Evolutionary conservation across 257 asterid genomes (phyloP).

Genomic region (Plantago elongata): DNA sequence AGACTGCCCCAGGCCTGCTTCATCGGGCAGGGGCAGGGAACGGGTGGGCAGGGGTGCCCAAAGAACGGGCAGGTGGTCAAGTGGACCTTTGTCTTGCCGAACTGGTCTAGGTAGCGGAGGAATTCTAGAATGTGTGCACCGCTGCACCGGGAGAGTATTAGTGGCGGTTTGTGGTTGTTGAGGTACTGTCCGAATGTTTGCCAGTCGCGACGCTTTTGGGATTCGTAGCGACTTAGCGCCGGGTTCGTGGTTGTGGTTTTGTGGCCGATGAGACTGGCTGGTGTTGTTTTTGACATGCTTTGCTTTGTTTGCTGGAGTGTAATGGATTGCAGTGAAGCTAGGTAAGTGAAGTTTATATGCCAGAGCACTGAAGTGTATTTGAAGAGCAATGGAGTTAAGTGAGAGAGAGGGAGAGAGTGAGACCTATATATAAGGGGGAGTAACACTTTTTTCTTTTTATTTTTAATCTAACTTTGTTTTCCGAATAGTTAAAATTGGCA

Average conservation of each 20-base stretch:
- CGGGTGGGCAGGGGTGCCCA: slow-evolving; percentile 50
- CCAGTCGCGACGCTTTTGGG: slow-evolving; percentile 65
- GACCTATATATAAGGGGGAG: no score
- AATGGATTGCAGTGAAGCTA: neutral
- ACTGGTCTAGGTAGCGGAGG: slow-evolving; percentile 49
- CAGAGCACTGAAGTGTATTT: no score
- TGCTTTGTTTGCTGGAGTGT: neutral
- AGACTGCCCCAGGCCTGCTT: slow-evolving; percentile 65
- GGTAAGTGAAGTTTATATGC: no score
- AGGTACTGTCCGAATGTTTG: slow-evolving; percentile 56
- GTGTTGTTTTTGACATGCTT: neutral
- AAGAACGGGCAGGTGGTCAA: slow-evolving; percentile 37
- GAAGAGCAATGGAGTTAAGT: no score
- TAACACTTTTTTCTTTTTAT: no score
- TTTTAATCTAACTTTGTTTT: no score
- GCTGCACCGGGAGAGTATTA: slow-evolving; percentile 52
- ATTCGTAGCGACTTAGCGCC: slow-evolving; percentile 50
- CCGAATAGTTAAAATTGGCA: no score
- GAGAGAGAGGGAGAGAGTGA: no score
- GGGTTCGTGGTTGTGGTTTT: slow-evolving; percentile 15
- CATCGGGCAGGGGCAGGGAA: slow-evolving; percentile 52
- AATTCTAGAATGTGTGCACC: slow-evolving; percentile 58
- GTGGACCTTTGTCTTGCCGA: slow-evolving; percentile 50
- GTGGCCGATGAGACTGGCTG: slow-evolving; percentile 23
- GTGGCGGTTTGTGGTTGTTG: slow-evolving; percentile 58